Conservation (phyloP, 495 filamentous ascomycete species). For the Acidiella bohemica region DNA sequence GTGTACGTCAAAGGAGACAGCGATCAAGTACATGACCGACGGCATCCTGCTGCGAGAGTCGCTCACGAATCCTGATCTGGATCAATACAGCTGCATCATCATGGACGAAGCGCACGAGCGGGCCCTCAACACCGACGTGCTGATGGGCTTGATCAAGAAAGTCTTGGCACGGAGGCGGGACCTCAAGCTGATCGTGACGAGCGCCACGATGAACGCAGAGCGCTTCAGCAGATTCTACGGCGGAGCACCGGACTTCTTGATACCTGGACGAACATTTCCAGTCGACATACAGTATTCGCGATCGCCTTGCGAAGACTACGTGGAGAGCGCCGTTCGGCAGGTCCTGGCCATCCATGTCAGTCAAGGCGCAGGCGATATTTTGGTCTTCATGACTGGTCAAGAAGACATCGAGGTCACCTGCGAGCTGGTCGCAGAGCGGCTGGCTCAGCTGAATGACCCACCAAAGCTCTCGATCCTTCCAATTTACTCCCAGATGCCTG, state of each 20-base stretch:
- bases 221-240: conserved; percentile 93
- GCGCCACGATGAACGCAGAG: conserved; percentile 96
- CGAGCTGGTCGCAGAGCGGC: conserved; percentile 74
- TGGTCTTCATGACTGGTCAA: conserved; percentile 99
- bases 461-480: conserved; percentile 90
- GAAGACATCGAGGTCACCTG: conserved; percentile 98
- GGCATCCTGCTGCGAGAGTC: conserved; percentile 91
- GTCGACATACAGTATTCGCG: conserved; percentile 94
- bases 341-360: conserved; percentile 95
- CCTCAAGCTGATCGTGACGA: conserved; percentile 93
- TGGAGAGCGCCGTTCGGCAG: conserved; percentile 93
- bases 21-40: conserved; percentile 99
- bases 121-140: conserved; percentile 89
- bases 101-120: conserved; percentile 99
- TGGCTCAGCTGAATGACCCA: conserved; percentile 88
- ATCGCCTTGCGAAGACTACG: conserved; percentile 93
- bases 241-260: conserved; percentile 94
- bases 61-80: conserved; percentile 78
- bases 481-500: conserved; percentile 99
- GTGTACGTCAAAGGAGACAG: conserved; percentile 84
- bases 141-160: conserved; percentile 97
- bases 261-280: conserved; percentile 92
- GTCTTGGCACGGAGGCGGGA: conserved; percentile 81
- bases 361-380: conserved; percentile 79
- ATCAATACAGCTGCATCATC: conserved; percentile 95